phyloP scores from a whole-genome alignment of 805 yeast genomes.

The Saccharomycopsis malanga region DNA sequence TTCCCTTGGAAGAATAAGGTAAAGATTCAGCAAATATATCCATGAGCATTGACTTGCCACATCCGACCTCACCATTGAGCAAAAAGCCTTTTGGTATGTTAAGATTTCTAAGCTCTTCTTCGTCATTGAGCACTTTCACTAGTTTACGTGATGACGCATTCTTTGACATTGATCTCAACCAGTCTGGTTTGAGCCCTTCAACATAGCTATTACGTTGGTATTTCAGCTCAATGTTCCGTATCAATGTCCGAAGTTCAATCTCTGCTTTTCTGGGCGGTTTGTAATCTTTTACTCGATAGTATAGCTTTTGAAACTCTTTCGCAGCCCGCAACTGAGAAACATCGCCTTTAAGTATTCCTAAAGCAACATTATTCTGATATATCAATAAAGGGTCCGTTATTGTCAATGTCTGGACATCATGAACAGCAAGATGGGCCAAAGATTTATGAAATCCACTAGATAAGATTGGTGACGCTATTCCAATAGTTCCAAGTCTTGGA shows the following conservation, averaged over 20 bases:
- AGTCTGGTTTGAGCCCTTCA: slow-evolving; percentile 4
- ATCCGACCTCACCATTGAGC: slow-evolving; percentile 62
- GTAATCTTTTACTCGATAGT: slow-evolving; percentile 52
- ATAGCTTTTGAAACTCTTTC: slow-evolving; percentile 54
- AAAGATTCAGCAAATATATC: slow-evolving; percentile 62
- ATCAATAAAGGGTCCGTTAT: slow-evolving; percentile 58
- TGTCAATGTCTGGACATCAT: no score
- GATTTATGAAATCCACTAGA: no score
- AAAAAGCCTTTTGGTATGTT: slow-evolving; percentile 52
- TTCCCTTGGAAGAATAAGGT: slow-evolving; percentile 54
- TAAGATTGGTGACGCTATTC: no score
- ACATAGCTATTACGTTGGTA: slow-evolving; percentile 16
- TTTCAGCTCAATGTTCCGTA: slow-evolving; percentile 30
- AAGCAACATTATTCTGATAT: slow-evolving; percentile 45
- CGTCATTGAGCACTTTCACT: slow-evolving; percentile 47
- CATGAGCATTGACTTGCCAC: slow-evolving; percentile 69
- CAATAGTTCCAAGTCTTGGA: no score
- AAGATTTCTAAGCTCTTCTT: slow-evolving; percentile 42
- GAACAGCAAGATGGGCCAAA: slow-evolving; percentile 16
- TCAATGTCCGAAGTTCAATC: slow-evolving; percentile 24
- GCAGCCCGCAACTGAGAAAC: slow-evolving; percentile 56
- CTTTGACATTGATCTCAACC: background rate
- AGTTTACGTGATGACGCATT: slow-evolving; percentile 26
- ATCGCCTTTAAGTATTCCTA: slow-evolving; percentile 49
- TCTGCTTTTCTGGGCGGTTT: slow-evolving; percentile 32